Percentiles rank a stretch among this genome's conserved stretches.
phyloP scores from a whole-genome alignment of 805 yeast genomes.

The Teunomyces kruisii region DNA sequence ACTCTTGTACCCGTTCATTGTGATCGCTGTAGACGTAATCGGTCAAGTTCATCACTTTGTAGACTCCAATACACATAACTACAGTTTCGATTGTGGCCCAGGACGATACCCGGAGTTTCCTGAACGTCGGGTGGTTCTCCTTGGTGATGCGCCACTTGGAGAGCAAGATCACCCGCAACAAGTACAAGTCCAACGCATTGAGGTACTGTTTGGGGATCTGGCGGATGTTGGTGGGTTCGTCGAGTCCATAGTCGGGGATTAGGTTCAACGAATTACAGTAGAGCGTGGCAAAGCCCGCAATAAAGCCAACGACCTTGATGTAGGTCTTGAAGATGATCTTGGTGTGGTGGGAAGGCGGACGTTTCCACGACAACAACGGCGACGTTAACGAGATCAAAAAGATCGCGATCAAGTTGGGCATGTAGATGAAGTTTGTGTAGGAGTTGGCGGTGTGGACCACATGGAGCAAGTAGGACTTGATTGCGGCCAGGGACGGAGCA shows the following conservation, averaged over 20 bases:
- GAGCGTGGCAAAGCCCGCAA: conserved; percentile 30
- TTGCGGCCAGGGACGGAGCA: conserved; percentile 8
- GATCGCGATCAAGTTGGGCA: conserved; percentile 37
- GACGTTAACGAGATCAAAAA: conserved; percentile 34
- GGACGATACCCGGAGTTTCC: conserved; percentile 19
- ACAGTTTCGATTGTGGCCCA: conserved; percentile 36
- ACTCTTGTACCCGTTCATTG: conserved; percentile 9
- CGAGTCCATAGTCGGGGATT: background rate
- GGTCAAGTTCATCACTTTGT: conserved; percentile 38
- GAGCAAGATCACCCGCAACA: conserved; percentile 33
- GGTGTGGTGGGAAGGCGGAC: conserved; percentile 13
- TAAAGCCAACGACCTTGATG: conserved; percentile 34
- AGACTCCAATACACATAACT: conserved; percentile 35
- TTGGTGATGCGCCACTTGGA: conserved; percentile 44
- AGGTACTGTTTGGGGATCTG: conserved; percentile 24
- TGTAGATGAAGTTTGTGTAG: conserved; percentile 32
- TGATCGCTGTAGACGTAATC: conserved; percentile 25
- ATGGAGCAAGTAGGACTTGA: conserved; percentile 17
- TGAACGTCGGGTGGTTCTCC: conserved; percentile 38
- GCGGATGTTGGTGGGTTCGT: conserved; percentile 3
- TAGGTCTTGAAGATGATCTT: conserved; percentile 33
- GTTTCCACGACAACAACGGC: conserved; percentile 20
- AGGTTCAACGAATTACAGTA: conserved; percentile 19
- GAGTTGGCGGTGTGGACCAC: conserved; percentile 28
- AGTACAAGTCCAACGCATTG: conserved; percentile 31